Evolutionary conservation across 2,329 filamentous ascomycete genomes (phyloP).

Genomic region (Xylariaceae sp.): DNA sequence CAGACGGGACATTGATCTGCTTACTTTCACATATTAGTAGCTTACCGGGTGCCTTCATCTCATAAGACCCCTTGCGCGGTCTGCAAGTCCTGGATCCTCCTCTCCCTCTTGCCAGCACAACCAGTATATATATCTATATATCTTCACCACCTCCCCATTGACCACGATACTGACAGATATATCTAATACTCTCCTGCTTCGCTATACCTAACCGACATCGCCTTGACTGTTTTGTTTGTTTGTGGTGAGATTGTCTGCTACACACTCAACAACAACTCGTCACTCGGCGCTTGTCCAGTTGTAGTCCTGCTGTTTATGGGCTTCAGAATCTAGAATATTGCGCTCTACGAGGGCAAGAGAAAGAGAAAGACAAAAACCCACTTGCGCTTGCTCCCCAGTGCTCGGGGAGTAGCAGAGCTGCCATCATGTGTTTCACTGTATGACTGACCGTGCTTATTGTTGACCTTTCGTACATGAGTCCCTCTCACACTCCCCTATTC

Average conservation of each 20-base stretch:
- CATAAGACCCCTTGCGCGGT: not conserved
- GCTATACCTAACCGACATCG: not conserved
- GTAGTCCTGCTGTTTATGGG: slow-evolving; percentile 6
- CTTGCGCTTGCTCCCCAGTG: not conserved
- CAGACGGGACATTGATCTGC: not conserved
- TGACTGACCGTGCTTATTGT: not conserved
- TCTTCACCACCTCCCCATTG: not conserved
- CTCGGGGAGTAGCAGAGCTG: not conserved
- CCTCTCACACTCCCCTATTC: not conserved
- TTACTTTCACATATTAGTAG: not conserved
- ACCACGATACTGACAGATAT: not conserved
- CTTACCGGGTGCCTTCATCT: not conserved
- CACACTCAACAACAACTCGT: slow-evolving; percentile 3
- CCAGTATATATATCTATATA: not conserved
- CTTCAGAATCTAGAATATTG: slow-evolving; percentile 3
- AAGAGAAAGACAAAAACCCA: not conserved
- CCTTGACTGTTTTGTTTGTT: not conserved
- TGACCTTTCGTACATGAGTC: not conserved
- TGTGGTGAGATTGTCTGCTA: slow-evolving; percentile 12
- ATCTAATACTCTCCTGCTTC: not conserved
- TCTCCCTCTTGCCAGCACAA: not conserved
- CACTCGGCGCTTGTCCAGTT: slow-evolving; percentile 6
- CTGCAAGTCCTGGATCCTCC: not conserved
- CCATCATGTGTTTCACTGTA: slow-evolving; percentile 25
- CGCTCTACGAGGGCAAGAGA: slow-evolving; percentile 11